phyloP scores from a whole-genome alignment of 257 asterid genomes.

The Solanum pennellii region DNA sequence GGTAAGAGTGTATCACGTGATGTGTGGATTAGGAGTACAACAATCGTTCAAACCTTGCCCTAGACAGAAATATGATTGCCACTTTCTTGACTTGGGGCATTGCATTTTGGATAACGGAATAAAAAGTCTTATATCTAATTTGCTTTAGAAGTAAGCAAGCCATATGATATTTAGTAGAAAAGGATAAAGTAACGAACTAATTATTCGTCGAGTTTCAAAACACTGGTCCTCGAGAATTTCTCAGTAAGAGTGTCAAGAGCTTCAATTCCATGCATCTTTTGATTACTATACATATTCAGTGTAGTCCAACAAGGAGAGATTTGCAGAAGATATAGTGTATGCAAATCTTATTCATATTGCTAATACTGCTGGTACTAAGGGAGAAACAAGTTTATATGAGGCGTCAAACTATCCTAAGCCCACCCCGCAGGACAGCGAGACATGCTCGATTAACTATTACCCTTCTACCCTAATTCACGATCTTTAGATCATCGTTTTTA shows the following conservation, averaged over 20 bases:
- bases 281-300: neutral
- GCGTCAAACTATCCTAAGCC: neutral
- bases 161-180: neutral
- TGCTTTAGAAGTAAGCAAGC: neutral
- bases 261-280: neutral
- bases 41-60: neutral
- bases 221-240: neutral
- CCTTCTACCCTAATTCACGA: neutral
- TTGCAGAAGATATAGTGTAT: neutral
- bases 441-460: neutral
- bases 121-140: neutral
- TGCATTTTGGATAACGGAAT: rapidly evolving
- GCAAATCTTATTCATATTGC: neutral
- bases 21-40: neutral
- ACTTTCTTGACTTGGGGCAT: neutral
- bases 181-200: neutral
- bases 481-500: neutral
- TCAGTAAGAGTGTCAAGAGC: neutral
- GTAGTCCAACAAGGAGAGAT: neutral
- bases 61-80: neutral
- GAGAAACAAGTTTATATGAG: neutral
- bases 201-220: neutral
- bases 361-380: neutral
- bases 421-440: neutral
- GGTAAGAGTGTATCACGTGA: neutral